These are phyloP conservation scores for Podosphaera leucotricha DNA, from an alignment of 2,329 filamentous ascomycete species.

Conservation along the genomic window DNA sequence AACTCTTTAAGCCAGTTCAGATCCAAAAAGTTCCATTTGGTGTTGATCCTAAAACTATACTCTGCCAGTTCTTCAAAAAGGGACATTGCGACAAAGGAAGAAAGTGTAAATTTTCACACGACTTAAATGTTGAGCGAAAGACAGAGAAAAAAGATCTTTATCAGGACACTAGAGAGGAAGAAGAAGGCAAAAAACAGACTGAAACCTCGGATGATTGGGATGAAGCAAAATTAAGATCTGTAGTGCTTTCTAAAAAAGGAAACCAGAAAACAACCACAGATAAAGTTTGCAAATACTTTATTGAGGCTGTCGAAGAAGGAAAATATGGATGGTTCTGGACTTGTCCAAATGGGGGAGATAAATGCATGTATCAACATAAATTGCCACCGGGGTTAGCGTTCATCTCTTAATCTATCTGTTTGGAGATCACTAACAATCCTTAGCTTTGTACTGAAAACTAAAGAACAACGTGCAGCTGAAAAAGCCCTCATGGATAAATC, in stretches of 20 bases:
- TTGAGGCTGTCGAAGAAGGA: constrained; percentile 87
- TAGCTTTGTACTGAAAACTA: constrained; percentile 91
- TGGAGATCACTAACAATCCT: constrained; percentile 10
- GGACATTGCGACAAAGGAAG: constrained; percentile 90
- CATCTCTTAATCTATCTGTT: background rate
- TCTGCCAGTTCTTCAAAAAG: constrained; percentile 95
- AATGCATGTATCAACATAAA: constrained; percentile 97
- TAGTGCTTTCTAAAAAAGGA: constrained; percentile 88
- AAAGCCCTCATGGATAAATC: constrained; percentile 94
- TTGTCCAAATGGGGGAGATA: constrained; percentile 87
- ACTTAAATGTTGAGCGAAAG: constrained; percentile 72
- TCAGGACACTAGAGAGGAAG: constrained; percentile 52
- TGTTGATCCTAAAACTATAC: constrained; percentile 89
- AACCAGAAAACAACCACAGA: constrained; percentile 90
- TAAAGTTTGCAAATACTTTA: constrained; percentile 98
- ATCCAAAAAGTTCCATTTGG: constrained; percentile 96
- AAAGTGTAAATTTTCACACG: constrained; percentile 97
- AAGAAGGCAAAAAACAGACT: constrained; percentile 57
- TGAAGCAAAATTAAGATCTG: constrained; percentile 77
- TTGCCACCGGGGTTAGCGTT: constrained; percentile 67
- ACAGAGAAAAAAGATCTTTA: constrained; percentile 82
- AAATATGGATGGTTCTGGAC: constrained; percentile 99
- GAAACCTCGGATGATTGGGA: constrained; percentile 96
- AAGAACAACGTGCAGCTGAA: constrained; percentile 84
- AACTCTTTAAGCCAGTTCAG: constrained; percentile 74